A percentile compares a stretch with the other conserved stretches of the same genome.
Evolutionary conservation across 441 rosid genomes (phyloP).

Genomic region (Croton laevigatus): DNA sequence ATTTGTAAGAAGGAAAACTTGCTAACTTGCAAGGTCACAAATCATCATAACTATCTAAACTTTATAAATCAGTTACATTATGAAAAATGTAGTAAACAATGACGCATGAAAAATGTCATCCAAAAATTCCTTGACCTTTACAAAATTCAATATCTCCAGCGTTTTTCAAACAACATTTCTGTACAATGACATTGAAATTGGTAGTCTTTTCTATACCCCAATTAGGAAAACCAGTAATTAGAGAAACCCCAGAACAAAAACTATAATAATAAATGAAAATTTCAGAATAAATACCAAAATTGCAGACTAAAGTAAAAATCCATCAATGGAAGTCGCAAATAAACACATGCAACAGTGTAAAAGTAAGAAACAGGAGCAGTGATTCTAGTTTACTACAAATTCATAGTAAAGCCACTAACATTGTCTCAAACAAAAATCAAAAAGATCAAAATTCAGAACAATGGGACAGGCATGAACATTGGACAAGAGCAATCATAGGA

Average conservation of each 20-base stretch:
- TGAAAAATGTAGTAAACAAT: background rate
- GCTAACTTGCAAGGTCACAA: background rate
- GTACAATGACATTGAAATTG: background rate
- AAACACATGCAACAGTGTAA: slow-evolving; percentile 2
- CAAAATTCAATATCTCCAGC: background rate
- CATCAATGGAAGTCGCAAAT: background rate
- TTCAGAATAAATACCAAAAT: background rate
- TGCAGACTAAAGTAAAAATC: background rate
- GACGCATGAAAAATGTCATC: background rate
- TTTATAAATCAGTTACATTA: background rate
- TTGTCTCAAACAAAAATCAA: background rate
- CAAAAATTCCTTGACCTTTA: background rate
- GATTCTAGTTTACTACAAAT: background rate
- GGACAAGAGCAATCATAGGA: background rate
- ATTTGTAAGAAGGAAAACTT: background rate
- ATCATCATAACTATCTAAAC: background rate
- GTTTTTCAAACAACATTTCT: background rate
- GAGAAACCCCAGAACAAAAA: background rate
- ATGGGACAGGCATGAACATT: background rate
- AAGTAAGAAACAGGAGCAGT: background rate
- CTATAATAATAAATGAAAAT: background rate
- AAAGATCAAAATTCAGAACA: background rate
- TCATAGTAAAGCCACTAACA: background rate
- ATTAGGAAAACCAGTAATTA: background rate
- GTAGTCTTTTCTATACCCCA: background rate